Evolutionary conservation across 768 basidiomycete genomes (phyloP), one percentile per base, ranked within the genome.

Genomic region (Cystofilobasidium ferigula): DNA sequence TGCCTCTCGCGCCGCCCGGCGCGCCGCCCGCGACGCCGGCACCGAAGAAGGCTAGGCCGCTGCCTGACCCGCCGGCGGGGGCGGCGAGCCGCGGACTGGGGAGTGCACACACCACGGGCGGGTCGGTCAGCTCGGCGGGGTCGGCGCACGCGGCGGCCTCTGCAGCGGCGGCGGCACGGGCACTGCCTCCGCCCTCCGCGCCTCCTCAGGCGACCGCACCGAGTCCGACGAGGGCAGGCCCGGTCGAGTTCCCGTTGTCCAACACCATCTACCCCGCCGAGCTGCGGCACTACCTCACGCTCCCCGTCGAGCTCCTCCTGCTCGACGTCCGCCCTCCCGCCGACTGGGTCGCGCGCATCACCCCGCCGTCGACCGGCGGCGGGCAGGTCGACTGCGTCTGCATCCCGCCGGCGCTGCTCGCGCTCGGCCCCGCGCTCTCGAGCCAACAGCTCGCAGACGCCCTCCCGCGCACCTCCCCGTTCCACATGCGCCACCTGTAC

Each of bases 401-500:
- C 8, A 32, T 54, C 30, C 28, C 51, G 3, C 18, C 51, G 7
- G 28, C 28, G 28, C 30, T 54, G 10, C 51, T 54, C 30, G 28
- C 51, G 10, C 51, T 42, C 20, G 40, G 18, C n/a, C 20, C 18
- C 18, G 4, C 34, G 36, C 38, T 43, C 20, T 60, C 47, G n/a
- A n/a, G 18, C 35, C 30, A 35, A 22, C 30, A 62, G 42, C 43
- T 62, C 36, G 43, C 32, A 32, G 61, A 36, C 30, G 88, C 38
- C 84, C 83, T 0, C 89, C 93, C 1, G 79, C 80, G 42, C 73
- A 81, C 79, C 53, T 79, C 80, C 2, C 79, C 87, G n/a, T 98
- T 98, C 74, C 74, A 78, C 47, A 87, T 89, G 68, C 87, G 94
- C 45, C 83, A 91, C 72, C 86, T 87, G 71, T 94, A 88, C 73